Evolutionary conservation across 2,329 filamentous ascomycete genomes (phyloP).

Genomic region (Alternaria panax): DNA sequence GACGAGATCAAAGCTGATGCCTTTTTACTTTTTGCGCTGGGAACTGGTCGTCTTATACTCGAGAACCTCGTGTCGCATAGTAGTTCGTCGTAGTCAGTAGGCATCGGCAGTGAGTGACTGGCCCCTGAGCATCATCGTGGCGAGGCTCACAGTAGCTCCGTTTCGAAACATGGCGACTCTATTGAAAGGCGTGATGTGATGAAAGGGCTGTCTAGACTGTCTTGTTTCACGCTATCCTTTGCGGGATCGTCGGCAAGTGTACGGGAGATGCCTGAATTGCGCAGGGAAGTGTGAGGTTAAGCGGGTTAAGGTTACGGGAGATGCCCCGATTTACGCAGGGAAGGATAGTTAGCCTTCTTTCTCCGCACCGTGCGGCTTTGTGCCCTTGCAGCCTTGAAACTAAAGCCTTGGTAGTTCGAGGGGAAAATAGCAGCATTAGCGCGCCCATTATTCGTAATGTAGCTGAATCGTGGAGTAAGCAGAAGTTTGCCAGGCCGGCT

Average conservation of each 20-base stretch:
- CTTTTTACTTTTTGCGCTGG: conserved; percentile 7
- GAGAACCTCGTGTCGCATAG: neutral
- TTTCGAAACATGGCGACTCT: conserved; percentile 14
- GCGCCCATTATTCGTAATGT: neutral
- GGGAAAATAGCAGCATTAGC: neutral
- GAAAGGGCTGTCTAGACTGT: conserved; percentile 7
- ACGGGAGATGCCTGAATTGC: conserved; percentile 2
- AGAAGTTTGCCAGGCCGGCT: neutral
- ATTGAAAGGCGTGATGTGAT: conserved; percentile 2
- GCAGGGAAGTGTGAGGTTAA: neutral
- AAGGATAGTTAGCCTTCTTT: neutral
- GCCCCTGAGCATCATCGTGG: conserved; percentile 1
- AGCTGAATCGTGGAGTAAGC: neutral
- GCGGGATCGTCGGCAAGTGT: conserved; percentile 6
- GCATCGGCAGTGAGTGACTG: neutral
- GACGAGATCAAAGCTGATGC: conserved; percentile 8
- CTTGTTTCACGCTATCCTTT: neutral
- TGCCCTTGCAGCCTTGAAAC: conserved; percentile 2
- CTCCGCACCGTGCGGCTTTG: neutral
- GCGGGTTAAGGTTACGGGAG: conserved; percentile 4
- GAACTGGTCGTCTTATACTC: conserved; percentile 12
- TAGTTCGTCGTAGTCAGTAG: neutral
- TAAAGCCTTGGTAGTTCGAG: neutral
- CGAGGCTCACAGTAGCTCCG: conserved; percentile 1
- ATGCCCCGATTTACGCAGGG: conserved; percentile 1